Evolutionary conservation across 208 protist species (phyloP), one percentile per base, ranked within the genome.

Genomic region (Acanthamoeba sp.): DNA sequence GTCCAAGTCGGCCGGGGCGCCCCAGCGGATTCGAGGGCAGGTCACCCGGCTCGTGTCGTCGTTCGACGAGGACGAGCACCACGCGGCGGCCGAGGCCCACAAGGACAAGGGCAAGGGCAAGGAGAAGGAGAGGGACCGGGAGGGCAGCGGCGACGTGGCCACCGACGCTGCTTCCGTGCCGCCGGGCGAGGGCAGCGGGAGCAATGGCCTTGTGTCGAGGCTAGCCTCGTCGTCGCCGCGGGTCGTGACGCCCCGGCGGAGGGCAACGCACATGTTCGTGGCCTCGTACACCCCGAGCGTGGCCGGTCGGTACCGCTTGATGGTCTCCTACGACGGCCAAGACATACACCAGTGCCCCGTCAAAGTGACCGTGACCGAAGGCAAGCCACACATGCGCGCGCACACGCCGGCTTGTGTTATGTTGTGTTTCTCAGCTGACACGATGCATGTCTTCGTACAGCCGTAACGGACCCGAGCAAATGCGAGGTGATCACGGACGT

Each of bases 391-490:
- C n/a, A n/a, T 80, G 24, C 62, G 62, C 62, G 10, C 27, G 59
- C 2, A 34, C 32, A 22, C 29, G 0, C 57, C n/a, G 20, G 59
- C 27, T 66, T 12, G 7, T 66, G 59, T 2, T 27, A 16, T 3
- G 29, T 34, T 1, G 27, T 66, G 62, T 24, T 50, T 5, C 55
- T 27, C 12, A 62, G 14, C 62, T 24, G 55, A 62, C 24, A 12
- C 36, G 24, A n/a, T 29, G 16, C 0, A 2, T 0, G 29, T 14
- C 9, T 0, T 12, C 18, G 27, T 6, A 29, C 71, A 80, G 71
- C 71, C 38, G 71, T 80, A 38, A 80, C 71, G 22, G 38, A 80
- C 22, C 71, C 71, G 24, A 48, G 36, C 71, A 80, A 80, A 24
- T 80, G 71, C 32, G 71, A 80, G 36, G 71, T 80, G 71, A 24